Base-by-base conservation (phyloP, 1,284 basidiomycete species). In the Rhodotorula sp. region DNA sequence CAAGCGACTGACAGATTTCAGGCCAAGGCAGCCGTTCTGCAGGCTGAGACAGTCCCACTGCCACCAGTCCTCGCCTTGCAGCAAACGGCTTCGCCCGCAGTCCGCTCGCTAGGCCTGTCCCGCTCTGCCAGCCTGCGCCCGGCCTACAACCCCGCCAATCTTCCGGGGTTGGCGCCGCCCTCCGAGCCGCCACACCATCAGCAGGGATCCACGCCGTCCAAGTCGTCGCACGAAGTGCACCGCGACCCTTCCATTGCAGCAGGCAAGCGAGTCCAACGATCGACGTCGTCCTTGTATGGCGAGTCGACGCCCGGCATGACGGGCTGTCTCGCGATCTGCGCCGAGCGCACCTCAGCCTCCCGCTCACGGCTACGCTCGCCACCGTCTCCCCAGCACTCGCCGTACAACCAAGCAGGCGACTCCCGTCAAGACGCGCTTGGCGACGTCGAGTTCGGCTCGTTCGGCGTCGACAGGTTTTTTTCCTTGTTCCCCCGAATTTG, bases 11-110 rank as follows among this genome's bases (percentile, higher is more conserved):
- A 3, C 47, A 69, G 67, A 69, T 54, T 69, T 46, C 34, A 63
- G 13, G 67, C 67, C 24, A 69, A 69, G 30, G 62, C 59, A 8
- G 67, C 63, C 34, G 63, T 69, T 44, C 64, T 55, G n/a, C 24
- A 46, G 11, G 47, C 51, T 31, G 16, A 50, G 4, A 20, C 53
- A 13, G 52, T 26, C 11, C 47, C 55, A 28, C 51, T 77, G 22
- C 78, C 78, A 56, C 40, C 60, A 11, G 28, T 24, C 28, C 4
- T 54, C 31, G n/a, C 11, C 50, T 28, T 20, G n/a, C 34, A 8
- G 0, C 51, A 16, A 20, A 50, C 7, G 15, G 47, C 31, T 46
- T 52, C 34, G 63, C 59, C 48, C 58, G n/a, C 24, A 20, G 24
- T 15, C 50, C 34, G n/a, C 47, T 51, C 40, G 28, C 24, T 4